phyloP scores from a whole-genome alignment of 768 basidiomycete species.

The Termitomyces sp. region DNA sequence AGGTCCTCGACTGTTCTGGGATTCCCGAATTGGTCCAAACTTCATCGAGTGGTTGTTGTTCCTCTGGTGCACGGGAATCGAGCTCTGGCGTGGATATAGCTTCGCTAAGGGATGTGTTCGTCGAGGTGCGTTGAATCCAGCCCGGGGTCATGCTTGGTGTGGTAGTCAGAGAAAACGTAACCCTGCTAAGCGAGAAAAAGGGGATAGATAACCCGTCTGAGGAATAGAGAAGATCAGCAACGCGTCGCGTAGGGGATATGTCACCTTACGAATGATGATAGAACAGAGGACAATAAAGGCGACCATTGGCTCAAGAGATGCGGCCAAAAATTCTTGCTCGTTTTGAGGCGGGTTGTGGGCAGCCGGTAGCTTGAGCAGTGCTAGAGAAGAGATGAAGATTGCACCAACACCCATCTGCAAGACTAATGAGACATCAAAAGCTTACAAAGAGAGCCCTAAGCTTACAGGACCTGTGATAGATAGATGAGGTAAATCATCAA shows the following conservation, averaged over 20 bases:
- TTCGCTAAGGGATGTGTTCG: no score
- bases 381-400: constrained; percentile 61
- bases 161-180: constrained; percentile 17
- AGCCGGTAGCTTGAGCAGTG: constrained; percentile 56
- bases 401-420: constrained; percentile 62
- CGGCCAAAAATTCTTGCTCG: constrained; percentile 70
- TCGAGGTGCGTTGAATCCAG: no score
- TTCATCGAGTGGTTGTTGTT: no score
- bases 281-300: constrained; percentile 86
- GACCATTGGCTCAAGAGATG: constrained; percentile 77
- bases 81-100: no score
- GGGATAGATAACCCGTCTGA: constrained; percentile 21
- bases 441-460: constrained; percentile 3
- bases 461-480: constrained; percentile 55
- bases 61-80: no score
- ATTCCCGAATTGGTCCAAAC: no score
- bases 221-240: neutral
- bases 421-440: neutral
- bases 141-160: constrained; percentile 12
- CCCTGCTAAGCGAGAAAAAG: constrained; percentile 18
- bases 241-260: neutral
- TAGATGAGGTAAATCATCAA: neutral
- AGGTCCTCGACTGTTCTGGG: no score
- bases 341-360: constrained; percentile 60
- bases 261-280: constrained; percentile 45